Evolutionary conservation across 2,329 filamentous ascomycete genomes (phyloP).

Genomic region (Triangularia setosa): DNA sequence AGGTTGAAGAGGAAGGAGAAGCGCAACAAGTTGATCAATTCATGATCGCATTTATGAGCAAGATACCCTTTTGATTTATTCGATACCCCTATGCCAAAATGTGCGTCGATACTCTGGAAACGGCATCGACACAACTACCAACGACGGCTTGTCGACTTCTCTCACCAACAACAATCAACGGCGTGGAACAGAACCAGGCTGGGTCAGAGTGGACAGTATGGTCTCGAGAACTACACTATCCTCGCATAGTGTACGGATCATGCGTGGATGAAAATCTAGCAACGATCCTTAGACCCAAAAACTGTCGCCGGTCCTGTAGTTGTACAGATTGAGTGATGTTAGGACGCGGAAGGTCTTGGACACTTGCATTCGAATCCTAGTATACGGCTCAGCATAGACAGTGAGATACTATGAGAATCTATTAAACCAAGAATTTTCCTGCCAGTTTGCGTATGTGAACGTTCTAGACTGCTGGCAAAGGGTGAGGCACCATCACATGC

Average conservation of each 20-base stretch:
- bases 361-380: not conserved
- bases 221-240: not conserved
- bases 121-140: not conserved
- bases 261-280: not conserved
- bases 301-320: not conserved
- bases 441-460: not conserved
- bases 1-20: conserved; percentile 93
- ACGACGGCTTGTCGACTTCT: not conserved
- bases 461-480: not conserved
- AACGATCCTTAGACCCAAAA: not conserved
- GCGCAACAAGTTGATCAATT: conserved; percentile 79
- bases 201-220: not conserved
- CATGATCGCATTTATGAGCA: conserved; percentile 39
- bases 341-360: not conserved
- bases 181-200: not conserved
- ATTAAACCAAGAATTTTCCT: not conserved
- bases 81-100: not conserved
- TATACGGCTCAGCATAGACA: not conserved
- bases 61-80: not conserved
- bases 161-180: not conserved
- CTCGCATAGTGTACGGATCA: not conserved
- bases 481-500: not conserved
- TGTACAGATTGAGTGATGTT: not conserved
- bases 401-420: not conserved
- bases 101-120: not conserved